Evolutionary conservation across 495 filamentous ascomycete species (phyloP).

Genomic region (Hyaloscypha bicolor): DNA sequence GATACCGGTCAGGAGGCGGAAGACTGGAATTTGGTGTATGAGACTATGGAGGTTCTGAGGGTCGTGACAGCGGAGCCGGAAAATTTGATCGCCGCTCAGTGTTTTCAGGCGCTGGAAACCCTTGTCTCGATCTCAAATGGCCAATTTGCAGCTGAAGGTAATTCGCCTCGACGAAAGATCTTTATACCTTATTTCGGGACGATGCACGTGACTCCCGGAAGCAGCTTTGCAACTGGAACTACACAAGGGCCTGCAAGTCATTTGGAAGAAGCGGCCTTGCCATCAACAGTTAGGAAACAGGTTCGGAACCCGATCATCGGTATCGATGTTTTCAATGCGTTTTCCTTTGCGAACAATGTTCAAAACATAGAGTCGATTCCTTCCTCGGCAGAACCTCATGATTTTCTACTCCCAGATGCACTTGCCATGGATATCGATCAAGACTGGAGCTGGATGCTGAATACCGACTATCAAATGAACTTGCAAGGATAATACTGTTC

Average conservation of each 20-base stretch:
- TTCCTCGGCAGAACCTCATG: not conserved
- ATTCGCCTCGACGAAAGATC: not conserved
- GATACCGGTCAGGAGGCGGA: not conserved
- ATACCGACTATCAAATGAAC: constrained; percentile 9
- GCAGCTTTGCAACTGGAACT: not conserved
- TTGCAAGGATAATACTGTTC: not conserved
- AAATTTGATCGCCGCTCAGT: constrained; percentile 2
- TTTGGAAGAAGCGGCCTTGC: not conserved
- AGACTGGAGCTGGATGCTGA: constrained; percentile 18
- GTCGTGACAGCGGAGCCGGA: not conserved
- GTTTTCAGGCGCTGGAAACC: constrained; percentile 13
- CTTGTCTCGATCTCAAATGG: not conserved
- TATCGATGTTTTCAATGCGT: constrained; percentile 9
- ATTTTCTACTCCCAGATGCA: not conserved
- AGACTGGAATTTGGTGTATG: constrained; percentile 7
- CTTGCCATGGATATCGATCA: constrained; percentile 15
- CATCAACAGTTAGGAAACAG: not conserved
- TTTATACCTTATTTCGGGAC: constrained; percentile 15
- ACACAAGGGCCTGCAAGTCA: not conserved
- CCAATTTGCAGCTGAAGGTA: not conserved
- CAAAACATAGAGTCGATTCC: not conserved
- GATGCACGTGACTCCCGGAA: not conserved
- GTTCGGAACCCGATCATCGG: not conserved
- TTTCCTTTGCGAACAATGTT: not conserved
- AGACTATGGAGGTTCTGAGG: constrained; percentile 5